Percentiles rank a stretch among this genome's conserved stretches.
phyloP scores from a whole-genome alignment of 192 early-diverging fungal genomes.

The Funneliformis mosseae region DNA sequence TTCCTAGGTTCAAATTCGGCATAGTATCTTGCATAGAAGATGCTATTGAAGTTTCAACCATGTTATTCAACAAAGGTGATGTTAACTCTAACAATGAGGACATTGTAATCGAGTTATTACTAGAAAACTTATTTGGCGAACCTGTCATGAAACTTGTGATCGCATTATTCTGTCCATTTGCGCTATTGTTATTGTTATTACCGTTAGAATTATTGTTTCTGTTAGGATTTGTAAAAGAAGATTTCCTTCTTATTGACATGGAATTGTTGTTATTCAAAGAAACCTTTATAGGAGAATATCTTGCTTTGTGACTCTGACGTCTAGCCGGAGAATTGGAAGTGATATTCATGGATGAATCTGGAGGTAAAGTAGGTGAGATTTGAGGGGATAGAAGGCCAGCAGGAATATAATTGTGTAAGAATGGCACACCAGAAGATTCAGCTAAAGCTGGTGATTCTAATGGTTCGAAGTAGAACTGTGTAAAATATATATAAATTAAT shows the following conservation, averaged over 20 bases:
- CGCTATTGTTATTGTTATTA: not conserved
- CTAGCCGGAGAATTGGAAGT: too few species aligned
- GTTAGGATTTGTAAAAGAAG: not conserved
- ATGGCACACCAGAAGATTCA: not conserved
- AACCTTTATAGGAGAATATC: not conserved
- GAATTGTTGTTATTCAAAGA: not conserved
- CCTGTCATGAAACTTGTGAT: not conserved
- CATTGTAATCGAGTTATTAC: not conserved
- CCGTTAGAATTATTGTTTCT: not conserved
- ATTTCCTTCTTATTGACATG: not conserved
- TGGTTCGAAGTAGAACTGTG: not conserved
- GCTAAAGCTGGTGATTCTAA: not conserved
- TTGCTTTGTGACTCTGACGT: not conserved
- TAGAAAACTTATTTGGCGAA: not conserved
- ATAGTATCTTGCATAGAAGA: not conserved
- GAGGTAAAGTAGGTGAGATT: slow-evolving; percentile 7
- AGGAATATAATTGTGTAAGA: not conserved
- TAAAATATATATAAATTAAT: not conserved
- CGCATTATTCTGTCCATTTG: not conserved
- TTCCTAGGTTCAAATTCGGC: slow-evolving; percentile 25
- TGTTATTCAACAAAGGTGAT: not conserved
- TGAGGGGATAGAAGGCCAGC: not conserved
- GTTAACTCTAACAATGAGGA: not conserved
- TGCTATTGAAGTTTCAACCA: not conserved
- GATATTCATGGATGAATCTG: not conserved